Evolutionary conservation across 1,139 yeast genomes (phyloP).

Genomic region (Lodderomyces pseudojiufengensis): DNA sequence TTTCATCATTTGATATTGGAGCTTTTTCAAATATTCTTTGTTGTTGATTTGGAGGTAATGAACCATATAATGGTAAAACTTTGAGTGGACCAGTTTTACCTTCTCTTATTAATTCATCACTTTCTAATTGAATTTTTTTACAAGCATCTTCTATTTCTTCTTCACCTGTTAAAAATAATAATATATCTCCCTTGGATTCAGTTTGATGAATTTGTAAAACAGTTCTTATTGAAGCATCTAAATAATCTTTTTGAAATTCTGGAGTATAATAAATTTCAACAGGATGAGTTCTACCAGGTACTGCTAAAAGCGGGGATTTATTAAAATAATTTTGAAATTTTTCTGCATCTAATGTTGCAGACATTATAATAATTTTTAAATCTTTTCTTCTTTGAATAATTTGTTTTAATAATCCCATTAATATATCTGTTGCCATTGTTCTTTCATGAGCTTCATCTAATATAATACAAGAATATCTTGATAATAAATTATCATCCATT

Average conservation of each 20-base stretch:
- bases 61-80: conserved; percentile 93
- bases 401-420: conserved; percentile 91
- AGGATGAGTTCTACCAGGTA: conserved; percentile 97
- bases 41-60: conserved; percentile 93
- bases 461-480: conserved; percentile 82
- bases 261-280: conserved; percentile 97
- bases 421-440: conserved; percentile 91
- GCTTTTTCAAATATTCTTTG: conserved; percentile 92
- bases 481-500: conserved; percentile 87
- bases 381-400: conserved; percentile 79
- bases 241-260: conserved; percentile 89
- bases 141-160: conserved; percentile 98
- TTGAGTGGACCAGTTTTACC: conserved; percentile 84
- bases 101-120: conserved; percentile 83
- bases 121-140: conserved; percentile 79
- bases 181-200: conserved; percentile 89
- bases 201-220: conserved; percentile 96
- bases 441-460: conserved; percentile 98
- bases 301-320: conserved; percentile 90
- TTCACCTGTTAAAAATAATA: conserved; percentile 91
- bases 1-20: conserved; percentile 50
- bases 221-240: conserved; percentile 92
- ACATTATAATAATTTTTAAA: conserved; percentile 89
- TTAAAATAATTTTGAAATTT: conserved; percentile 88
- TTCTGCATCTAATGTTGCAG: conserved; percentile 96